These are phyloP conservation scores for Solanum paucissectum DNA, from an alignment of 257 asterid genomes.

Conservation along the genomic window DNA sequence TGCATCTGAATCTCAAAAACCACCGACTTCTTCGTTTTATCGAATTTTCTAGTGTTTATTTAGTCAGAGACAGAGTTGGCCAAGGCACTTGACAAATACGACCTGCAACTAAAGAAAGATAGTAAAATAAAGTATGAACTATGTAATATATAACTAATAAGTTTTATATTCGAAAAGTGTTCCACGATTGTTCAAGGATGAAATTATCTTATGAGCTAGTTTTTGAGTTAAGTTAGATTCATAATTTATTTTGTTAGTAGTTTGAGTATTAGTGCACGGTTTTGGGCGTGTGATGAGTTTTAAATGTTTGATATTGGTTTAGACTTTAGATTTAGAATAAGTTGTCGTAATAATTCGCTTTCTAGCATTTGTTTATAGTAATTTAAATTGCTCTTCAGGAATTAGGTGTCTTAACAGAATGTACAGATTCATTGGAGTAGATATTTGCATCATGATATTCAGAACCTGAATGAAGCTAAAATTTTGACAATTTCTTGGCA, in stretches of 20 bases:
- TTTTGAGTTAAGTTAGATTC: neutral
- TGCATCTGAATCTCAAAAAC: neutral
- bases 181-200: neutral
- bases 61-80: neutral
- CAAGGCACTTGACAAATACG: neutral
- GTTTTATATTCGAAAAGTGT: neutral
- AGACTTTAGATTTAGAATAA: neutral
- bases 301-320: neutral
- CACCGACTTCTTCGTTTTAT: neutral
- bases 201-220: neutral
- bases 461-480: neutral
- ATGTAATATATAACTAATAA: no score
- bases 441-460: neutral
- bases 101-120: neutral
- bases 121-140: neutral
- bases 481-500: neutral
- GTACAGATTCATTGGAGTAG: neutral
- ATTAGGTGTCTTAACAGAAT: neutral
- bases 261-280: neutral
- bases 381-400: neutral
- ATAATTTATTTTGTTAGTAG: neutral
- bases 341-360: neutral
- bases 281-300: no score
- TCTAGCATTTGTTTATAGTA: neutral
- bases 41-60: neutral